Evolutionary conservation across 2,329 filamentous ascomycete genomes (phyloP).

Genomic region (Aureobasidium sp.): DNA sequence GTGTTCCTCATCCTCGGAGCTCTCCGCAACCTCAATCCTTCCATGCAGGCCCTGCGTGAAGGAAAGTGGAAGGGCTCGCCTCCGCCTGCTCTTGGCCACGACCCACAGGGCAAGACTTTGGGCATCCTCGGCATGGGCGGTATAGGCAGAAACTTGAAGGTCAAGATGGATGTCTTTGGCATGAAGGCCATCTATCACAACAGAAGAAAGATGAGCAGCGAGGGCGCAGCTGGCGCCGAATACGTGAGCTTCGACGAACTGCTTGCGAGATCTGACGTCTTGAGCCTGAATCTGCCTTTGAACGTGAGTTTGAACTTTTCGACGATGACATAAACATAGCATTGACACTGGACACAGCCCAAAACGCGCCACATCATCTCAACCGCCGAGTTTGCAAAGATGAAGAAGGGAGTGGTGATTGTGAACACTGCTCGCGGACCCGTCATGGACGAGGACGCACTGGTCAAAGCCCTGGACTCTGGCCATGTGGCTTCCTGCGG

Average conservation of each 20-base stretch:
- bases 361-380: slow-evolving; percentile 71
- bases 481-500: slow-evolving; percentile 66
- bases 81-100: slow-evolving; percentile 57
- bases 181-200: slow-evolving; percentile 74
- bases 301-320: slow-evolving; percentile 53
- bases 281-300: slow-evolving; percentile 73
- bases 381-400: slow-evolving; percentile 60
- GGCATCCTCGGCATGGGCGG: slow-evolving; percentile 84
- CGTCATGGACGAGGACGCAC: slow-evolving; percentile 72
- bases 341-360: background rate
- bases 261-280: slow-evolving; percentile 62
- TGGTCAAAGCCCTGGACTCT: slow-evolving; percentile 63
- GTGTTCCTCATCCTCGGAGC: slow-evolving; percentile 78
- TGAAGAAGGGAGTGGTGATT: slow-evolving; percentile 71
- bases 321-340: background rate
- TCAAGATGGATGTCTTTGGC: slow-evolving; percentile 66
- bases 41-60: slow-evolving; percentile 58
- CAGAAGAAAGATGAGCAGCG: slow-evolving; percentile 52
- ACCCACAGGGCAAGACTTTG: slow-evolving; percentile 70
- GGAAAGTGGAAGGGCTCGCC: slow-evolving; percentile 60
- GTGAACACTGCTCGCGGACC: slow-evolving; percentile 79
- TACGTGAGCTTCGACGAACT: slow-evolving; percentile 70
- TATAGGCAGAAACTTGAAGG: slow-evolving; percentile 70
- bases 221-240: slow-evolving; percentile 51
- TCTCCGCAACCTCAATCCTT: slow-evolving; percentile 63